Conservation (phyloP, 177 flowering plant genomes). For the Vitis hybrid region DNA sequence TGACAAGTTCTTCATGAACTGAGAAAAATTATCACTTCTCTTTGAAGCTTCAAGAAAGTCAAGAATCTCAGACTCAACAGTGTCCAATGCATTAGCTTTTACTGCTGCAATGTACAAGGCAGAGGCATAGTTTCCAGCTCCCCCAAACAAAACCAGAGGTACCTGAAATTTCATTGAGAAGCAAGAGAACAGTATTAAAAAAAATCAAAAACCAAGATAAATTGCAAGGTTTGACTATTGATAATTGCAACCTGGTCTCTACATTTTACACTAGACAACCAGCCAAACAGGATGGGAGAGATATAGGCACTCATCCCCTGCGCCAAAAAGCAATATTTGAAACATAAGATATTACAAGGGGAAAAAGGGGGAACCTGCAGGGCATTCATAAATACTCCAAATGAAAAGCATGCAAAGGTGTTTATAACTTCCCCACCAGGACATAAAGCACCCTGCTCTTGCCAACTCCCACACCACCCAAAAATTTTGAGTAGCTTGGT, state of each 20-base stretch:
- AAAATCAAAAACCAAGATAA: not conserved
- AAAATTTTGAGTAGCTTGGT: too few species aligned
- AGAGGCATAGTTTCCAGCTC: slow-evolving; percentile 83
- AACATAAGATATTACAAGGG: too few species aligned
- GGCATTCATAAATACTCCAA: too few species aligned
- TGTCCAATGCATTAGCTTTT: slow-evolving; percentile 62
- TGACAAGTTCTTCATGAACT: slow-evolving; percentile 70
- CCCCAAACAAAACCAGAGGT: slow-evolving; percentile 73
- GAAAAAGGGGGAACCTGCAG: too few species aligned
- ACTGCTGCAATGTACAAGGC: slow-evolving; percentile 72
- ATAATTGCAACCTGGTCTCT: not conserved
- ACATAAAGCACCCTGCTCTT: too few species aligned
- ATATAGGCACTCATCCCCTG: not conserved
- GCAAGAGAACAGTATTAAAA: slow-evolving; percentile 4
- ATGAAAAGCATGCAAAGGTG: too few species aligned
- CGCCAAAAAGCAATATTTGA: too few species aligned
- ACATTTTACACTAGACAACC: too few species aligned
- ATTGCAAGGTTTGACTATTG: too few species aligned
- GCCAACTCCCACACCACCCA: too few species aligned
- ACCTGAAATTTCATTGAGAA: slow-evolving; percentile 40
- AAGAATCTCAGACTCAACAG: slow-evolving; percentile 76
- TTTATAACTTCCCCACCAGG: too few species aligned
- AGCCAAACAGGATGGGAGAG: too few species aligned
- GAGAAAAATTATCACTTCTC: slow-evolving; percentile 57
- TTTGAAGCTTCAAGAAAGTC: slow-evolving; percentile 67